These are phyloP conservation scores for Termitomyces sp. DNA, from an alignment of 768 basidiomycete genomes.

Conservation along the genomic window DNA sequence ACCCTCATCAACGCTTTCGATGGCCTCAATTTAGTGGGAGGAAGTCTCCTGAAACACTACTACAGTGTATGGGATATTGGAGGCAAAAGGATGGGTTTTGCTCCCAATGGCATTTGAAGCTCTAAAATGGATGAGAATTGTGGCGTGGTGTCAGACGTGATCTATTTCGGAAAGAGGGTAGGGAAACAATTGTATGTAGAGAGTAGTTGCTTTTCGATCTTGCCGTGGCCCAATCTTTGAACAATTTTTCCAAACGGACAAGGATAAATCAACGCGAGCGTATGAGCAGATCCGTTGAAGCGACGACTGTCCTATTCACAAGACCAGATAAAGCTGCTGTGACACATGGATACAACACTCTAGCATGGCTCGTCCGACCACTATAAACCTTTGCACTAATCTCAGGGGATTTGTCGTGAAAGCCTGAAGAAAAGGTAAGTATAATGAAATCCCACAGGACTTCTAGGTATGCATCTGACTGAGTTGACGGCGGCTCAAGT, in stretches of 20 bases:
- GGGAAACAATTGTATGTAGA: neutral
- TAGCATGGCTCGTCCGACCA: neutral
- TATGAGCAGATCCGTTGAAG: neutral
- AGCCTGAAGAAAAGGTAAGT: neutral
- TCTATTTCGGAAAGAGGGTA: neutral
- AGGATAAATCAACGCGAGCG: neutral
- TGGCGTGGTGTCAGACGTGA: neutral
- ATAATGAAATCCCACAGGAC: neutral
- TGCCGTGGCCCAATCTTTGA: neutral
- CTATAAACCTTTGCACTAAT: neutral
- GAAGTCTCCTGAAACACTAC: slow-evolving; percentile 54
- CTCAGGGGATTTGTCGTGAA: neutral
- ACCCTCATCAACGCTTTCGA: slow-evolving; percentile 58
- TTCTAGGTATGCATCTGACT: neutral
- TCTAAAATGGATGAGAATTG: neutral
- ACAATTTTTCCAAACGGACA: neutral
- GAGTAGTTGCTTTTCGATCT: neutral
- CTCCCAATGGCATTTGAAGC: slow-evolving; percentile 24
- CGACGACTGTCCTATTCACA: no score
- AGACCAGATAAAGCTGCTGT: neutral
- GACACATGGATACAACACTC: neutral
- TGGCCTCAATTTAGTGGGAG: slow-evolving; percentile 46
- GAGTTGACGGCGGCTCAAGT: neutral
- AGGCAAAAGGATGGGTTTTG: slow-evolving; percentile 45
- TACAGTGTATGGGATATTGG: slow-evolving; percentile 57